Evolutionary conservation across 2,329 filamentous ascomycete genomes (phyloP), one percentile per base, ranked within the genome.

Genomic region (Colletotrichum abscissum): DNA sequence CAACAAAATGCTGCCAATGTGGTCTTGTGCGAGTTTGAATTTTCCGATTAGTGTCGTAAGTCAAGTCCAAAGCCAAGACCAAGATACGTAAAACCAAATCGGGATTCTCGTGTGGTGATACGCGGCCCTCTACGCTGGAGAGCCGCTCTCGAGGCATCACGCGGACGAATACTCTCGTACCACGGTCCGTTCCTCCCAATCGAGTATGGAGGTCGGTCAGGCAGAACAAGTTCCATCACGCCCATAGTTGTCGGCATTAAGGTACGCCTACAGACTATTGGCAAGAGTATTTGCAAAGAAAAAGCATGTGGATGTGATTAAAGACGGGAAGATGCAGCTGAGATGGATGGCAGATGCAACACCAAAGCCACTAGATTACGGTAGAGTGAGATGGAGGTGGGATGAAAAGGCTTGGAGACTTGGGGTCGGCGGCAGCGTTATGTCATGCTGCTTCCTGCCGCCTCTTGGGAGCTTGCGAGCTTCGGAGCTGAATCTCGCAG

Each of bases 261-360:
- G 42, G 7, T 35, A 49, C 42, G 19, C 38, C 42, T n/a, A 49
- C 8, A 49, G 8, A 3, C 30, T 19, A n/a, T 55, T 33, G n/a
- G 5, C 24, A 28, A 38, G 33, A 4, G 11, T 16, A 12, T 49
- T 49, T 49, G 42, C n/a, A 19, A n/a, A 35, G 26, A 35, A 62
- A 49, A 63, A 26, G 22, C 30, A 56, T 28, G 33, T 56, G 63
- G 49, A 38, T 73, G 67, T 70, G 70, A 65, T 58, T 62, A 26
- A 9, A 71, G 46, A 56, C 67, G 60, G 67, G 60, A 73, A 71
- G 67, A 55, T 56, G 70, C 70, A 69, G 52, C 57, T 24, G 24
- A 24, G 57, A 56, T 54, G 56, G 11, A 28, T 49, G 66, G 55
- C 9, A 35, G 30, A 69, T 64, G 66, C 66, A 69, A 56, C 42